Base-by-base conservation (phyloP, 306 rosid species). In the Dicorynia guianensis region DNA sequence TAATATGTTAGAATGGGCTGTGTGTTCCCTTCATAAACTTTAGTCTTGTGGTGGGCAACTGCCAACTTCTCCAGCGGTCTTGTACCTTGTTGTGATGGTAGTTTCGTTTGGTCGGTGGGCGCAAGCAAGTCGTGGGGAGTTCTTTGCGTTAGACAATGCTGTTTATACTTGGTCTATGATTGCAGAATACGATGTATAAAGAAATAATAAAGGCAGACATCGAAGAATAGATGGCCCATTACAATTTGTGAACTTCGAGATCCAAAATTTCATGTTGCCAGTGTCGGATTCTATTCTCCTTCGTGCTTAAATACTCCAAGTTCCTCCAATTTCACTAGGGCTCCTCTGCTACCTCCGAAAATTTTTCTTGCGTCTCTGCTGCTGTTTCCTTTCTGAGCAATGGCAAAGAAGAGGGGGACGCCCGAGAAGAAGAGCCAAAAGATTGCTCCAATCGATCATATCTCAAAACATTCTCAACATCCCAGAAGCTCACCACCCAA, bases 401-500 rank as follows among this genome's bases (percentile, higher is more conserved):
- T 88, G 96, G 86, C 87, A 59, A 80, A 81, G 76, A 88, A 75
- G 46, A 71, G 73, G 33, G 73, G 14, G 18, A 14, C 68, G n/a
- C 36, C 33, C 30, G 46, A 12, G 73, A 72, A 50, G 78, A 56
- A 35, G 14, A 42, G 58, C 35, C 38, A 20, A 7, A 77, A 75
- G 67, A 61, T 5, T 33, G 42, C 65, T 20, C 65, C 47, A 14
- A 48, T 80, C 52, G 90, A 86, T 67, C 59, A 68, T 30, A 30
- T 90, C 42, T 77, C 85, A 0, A 82, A 79, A 8, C 83, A 77
- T 70, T 86, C 89, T 82, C 91, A 84, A 62, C 88, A 90, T 52
- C 96, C 85, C 3, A 79, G 96, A 81, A 90, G 93, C 79, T 84
- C 93, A 25, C 88, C 81, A 40, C 93, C 96, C 18, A 90, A 76